Evolutionary conservation across 2,329 filamentous ascomycete genomes (phyloP).

Genomic region (Davidsoniella eucalypti): DNA sequence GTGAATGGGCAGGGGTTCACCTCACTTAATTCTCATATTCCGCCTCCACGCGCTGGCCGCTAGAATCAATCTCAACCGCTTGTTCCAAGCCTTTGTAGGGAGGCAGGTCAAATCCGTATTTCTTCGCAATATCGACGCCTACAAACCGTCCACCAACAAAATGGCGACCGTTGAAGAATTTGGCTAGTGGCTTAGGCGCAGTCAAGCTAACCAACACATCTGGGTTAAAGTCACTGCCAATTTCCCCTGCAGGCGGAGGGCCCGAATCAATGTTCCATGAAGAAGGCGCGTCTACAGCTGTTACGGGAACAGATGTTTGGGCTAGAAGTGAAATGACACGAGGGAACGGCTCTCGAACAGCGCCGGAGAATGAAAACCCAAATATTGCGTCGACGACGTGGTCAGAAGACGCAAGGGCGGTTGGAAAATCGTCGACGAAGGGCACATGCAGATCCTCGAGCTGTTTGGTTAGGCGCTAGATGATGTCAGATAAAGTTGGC

Average conservation of each 20-base stretch:
- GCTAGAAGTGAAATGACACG: slow-evolving; percentile 64
- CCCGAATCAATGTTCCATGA: slow-evolving; percentile 88
- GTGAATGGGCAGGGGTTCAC: too few species aligned
- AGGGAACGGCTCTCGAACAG: slow-evolving; percentile 84
- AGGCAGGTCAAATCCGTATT: slow-evolving; percentile 73
- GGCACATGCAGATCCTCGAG: slow-evolving; percentile 67
- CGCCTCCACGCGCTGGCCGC: slow-evolving; percentile 25
- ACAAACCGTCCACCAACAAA: slow-evolving; percentile 86
- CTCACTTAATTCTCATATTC: too few species aligned
- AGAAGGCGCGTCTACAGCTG: slow-evolving; percentile 82
- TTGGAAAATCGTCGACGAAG: slow-evolving; percentile 65
- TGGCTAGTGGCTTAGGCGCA: slow-evolving; percentile 79
- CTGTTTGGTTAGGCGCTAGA: slow-evolving; percentile 65
- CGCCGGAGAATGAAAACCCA: slow-evolving; percentile 83
- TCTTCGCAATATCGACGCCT: slow-evolving; percentile 57
- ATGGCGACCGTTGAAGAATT: slow-evolving; percentile 71
- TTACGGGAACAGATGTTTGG: slow-evolving; percentile 56
- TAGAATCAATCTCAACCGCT: slow-evolving; percentile 54
- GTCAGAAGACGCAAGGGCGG: slow-evolving; percentile 50
- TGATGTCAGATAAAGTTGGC: slow-evolving; percentile 4
- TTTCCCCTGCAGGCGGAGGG: slow-evolving; percentile 52
- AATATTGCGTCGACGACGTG: slow-evolving; percentile 90
- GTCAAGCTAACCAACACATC: slow-evolving; percentile 71
- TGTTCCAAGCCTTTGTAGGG: slow-evolving; percentile 77
- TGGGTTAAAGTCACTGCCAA: slow-evolving; percentile 69